phyloP scores from a whole-genome alignment of 176 grass and related monocot species.

The maize (Zea mays) region DNA sequence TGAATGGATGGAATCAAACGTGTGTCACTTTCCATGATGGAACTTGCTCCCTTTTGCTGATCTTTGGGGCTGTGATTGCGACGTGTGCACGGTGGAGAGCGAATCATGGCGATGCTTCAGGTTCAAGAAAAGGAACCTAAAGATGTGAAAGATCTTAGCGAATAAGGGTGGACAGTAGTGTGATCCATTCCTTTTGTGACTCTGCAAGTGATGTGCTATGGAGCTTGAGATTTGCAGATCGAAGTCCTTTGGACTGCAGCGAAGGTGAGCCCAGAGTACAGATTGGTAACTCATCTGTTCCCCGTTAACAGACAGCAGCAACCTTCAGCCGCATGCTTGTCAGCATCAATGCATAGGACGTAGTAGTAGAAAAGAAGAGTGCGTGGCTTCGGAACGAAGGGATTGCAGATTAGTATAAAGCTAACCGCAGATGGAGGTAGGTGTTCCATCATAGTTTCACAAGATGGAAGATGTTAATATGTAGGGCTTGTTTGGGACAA shows the following conservation, averaged over 20 bases:
- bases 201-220: constrained; percentile 1
- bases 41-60: not conserved
- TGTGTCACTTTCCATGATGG: constrained; percentile 26
- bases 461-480: no score
- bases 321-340: constrained; percentile 7
- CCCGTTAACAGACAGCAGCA: constrained; percentile 22
- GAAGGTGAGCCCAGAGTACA: constrained; percentile 14
- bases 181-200: not conserved
- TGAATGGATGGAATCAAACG: constrained; percentile 27
- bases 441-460: not conserved
- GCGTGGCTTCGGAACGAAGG: constrained; percentile 7
- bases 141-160: no score
- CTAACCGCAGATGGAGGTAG: not conserved
- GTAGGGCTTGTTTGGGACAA: no score
- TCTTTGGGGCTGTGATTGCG: not conserved
- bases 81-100: constrained; percentile 19
- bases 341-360: constrained; percentile 6
- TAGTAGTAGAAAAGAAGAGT: not conserved
- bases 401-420: not conserved
- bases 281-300: not conserved
- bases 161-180: no score
- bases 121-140: constrained; percentile 34
- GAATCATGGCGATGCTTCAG: constrained; percentile 28
- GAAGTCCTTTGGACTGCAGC: not conserved
- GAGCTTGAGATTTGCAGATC: constrained; percentile 18